A percentile compares a stretch with the other conserved stretches of the same genome.
phyloP scores from a whole-genome alignment of 2,329 filamentous ascomycete species.

The Nemania sp. region DNA sequence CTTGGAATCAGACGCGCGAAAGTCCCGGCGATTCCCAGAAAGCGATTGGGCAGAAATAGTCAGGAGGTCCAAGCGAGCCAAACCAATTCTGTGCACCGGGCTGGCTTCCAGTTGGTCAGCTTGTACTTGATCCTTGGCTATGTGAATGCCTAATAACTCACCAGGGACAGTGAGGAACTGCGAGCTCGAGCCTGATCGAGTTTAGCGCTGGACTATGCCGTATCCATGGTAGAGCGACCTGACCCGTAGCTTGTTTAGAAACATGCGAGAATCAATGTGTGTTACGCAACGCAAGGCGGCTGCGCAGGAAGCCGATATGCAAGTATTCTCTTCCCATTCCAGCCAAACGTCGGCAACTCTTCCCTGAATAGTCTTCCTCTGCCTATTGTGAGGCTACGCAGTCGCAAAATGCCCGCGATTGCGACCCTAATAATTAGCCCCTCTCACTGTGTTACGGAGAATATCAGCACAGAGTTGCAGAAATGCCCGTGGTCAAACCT shows the following conservation, averaged over 20 bases:
- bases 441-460: slow-evolving; percentile 40
- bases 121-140: slow-evolving; percentile 51
- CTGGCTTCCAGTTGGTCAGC: slow-evolving; percentile 61
- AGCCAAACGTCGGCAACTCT: slow-evolving; percentile 46
- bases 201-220: slow-evolving; percentile 42
- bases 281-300: slow-evolving; percentile 48
- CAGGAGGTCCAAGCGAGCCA: slow-evolving; percentile 56
- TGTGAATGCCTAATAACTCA: slow-evolving; percentile 48
- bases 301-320: slow-evolving; percentile 47
- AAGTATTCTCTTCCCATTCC: slow-evolving; percentile 44
- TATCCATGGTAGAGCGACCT: slow-evolving; percentile 8
- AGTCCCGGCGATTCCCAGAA: slow-evolving; percentile 47
- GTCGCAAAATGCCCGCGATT: slow-evolving; percentile 43
- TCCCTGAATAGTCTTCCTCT: slow-evolving; percentile 40
- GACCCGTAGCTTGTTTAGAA: slow-evolving; percentile 15
- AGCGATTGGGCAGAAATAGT: slow-evolving; percentile 57
- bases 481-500: slow-evolving; percentile 37
- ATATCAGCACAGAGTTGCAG: slow-evolving; percentile 45
- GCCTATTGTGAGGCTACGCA: slow-evolving; percentile 43
- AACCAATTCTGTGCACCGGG: slow-evolving; percentile 53
- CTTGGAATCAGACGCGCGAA: slow-evolving; percentile 49
- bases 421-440: slow-evolving; percentile 32
- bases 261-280: slow-evolving; percentile 41
- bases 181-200: slow-evolving; percentile 44
- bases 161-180: slow-evolving; percentile 47